Evolutionary conservation across 257 asterid species (phyloP).

Genomic region (Parsonsia alboflavescens): DNA sequence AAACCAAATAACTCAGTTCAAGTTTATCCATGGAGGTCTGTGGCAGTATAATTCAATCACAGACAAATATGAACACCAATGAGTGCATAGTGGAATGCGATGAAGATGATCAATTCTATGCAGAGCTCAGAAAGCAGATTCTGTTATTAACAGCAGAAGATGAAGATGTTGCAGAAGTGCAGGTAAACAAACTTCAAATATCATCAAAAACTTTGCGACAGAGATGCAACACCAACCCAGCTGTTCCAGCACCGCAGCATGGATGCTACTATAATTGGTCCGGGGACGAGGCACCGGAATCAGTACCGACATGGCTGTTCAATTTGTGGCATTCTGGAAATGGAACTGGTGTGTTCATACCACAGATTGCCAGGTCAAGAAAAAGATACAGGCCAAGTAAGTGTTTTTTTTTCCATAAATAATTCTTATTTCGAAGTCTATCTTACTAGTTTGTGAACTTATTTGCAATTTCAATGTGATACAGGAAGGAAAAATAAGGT

Average conservation of each 20-base stretch:
- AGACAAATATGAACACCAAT: conserved; percentile 17
- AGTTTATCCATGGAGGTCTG: conserved; percentile 30
- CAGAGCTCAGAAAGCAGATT: conserved; percentile 47
- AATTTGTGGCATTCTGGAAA: conserved; percentile 59
- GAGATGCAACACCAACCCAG: neutral
- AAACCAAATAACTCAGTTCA: conserved; percentile 6
- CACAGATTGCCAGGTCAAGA: conserved; percentile 44
- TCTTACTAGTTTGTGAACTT: neutral
- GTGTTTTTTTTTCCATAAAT: conserved; percentile 13
- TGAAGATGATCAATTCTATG: conserved; percentile 55
- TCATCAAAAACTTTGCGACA: conserved; percentile 5
- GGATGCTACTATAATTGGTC: conserved; percentile 47
- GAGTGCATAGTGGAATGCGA: conserved; percentile 10
- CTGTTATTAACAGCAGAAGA: conserved; percentile 53
- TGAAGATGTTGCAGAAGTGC: conserved; percentile 15
- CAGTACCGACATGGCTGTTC: conserved; percentile 48
- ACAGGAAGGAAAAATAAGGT: conserved; percentile 50
- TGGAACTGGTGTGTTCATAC: conserved; percentile 90
- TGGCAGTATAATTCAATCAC: neutral
- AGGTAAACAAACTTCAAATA: conserved; percentile 9
- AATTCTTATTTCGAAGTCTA: neutral
- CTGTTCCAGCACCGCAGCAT: conserved; percentile 4
- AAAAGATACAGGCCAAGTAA: conserved; percentile 48
- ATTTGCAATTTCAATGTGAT: neutral
- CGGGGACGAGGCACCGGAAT: conserved; percentile 26